Conservation (phyloP, 805 yeast genomes). For the Kazachstania martiniae region DNA sequence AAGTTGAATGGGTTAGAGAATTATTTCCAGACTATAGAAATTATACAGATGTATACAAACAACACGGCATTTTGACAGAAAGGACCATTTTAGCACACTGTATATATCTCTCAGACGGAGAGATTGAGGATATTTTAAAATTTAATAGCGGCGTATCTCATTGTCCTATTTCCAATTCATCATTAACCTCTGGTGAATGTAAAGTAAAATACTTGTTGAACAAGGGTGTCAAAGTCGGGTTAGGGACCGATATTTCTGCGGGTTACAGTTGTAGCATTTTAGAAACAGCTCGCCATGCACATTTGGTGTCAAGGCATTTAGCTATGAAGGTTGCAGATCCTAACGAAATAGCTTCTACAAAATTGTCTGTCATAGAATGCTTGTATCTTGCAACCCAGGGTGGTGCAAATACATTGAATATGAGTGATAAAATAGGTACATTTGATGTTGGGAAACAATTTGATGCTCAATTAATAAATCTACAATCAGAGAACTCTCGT, state of each 20-base stretch:
- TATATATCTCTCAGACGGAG: constrained; percentile 59
- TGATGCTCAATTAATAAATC: constrained; percentile 72
- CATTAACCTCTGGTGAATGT: constrained; percentile 85
- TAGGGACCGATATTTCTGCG: constrained; percentile 76
- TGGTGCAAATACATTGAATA: constrained; percentile 68
- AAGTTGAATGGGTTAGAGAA: constrained; percentile 60
- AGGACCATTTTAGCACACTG: constrained; percentile 86
- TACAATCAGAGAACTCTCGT: constrained; percentile 41
- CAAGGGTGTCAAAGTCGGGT: constrained; percentile 59
- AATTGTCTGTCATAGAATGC: constrained; percentile 58
- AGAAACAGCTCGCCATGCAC: constrained; percentile 57
- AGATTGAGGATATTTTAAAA: constrained; percentile 43
- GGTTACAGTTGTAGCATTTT: constrained; percentile 61
- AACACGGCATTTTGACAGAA: constrained; percentile 44
- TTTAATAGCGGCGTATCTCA: constrained; percentile 70
- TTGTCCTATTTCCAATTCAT: constrained; percentile 87
- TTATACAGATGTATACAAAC: constrained; percentile 72
- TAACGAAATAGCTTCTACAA: constrained; percentile 14
- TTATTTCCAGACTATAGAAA: constrained; percentile 60
- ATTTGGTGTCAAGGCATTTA: constrained; percentile 59
- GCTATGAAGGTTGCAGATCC: constrained; percentile 44
- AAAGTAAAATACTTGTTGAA: constrained; percentile 61
- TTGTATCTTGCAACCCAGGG: constrained; percentile 79
- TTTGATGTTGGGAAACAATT: constrained; percentile 71
- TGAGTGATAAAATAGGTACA: constrained; percentile 50